A percentile compares a stretch with the other conserved stretches of the same genome.
Conservation (phyloP, 169 alveolate genomes). For the Hepatocystis sp. region DNA sequence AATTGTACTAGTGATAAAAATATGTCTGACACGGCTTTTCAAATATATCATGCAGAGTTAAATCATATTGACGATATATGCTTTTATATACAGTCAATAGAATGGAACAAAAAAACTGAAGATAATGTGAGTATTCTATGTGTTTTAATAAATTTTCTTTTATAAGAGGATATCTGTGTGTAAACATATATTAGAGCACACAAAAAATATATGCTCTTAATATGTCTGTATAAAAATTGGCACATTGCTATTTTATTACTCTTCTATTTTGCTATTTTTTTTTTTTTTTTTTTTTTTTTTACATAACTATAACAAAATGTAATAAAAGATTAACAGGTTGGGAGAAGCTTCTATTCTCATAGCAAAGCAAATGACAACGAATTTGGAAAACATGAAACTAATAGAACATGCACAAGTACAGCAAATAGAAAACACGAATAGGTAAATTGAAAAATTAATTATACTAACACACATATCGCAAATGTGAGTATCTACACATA, state of each 20-base stretch:
- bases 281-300: no score
- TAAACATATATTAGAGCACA: no score
- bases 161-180: no score
- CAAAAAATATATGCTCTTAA: no score
- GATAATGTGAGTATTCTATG: conserved; percentile 77
- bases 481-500: neutral
- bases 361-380: conserved; percentile 72
- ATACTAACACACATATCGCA: neutral
- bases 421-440: conserved; percentile 75
- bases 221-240: neutral
- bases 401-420: conserved; percentile 70
- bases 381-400: conserved; percentile 73
- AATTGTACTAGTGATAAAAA: conserved; percentile 79
- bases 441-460: conserved; percentile 17
- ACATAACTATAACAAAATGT: no score
- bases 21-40: conserved; percentile 88
- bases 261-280: neutral
- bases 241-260: neutral
- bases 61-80: conserved; percentile 88
- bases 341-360: conserved; percentile 60
- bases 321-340: conserved; percentile 32
- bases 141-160: no score
- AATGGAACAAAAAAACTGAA: conserved; percentile 86
- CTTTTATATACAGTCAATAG: conserved; percentile 84
- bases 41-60: conserved; percentile 86